Conservation (phyloP, 2,329 filamentous ascomycete genomes). For the Scedosporium dehoogii region DNA sequence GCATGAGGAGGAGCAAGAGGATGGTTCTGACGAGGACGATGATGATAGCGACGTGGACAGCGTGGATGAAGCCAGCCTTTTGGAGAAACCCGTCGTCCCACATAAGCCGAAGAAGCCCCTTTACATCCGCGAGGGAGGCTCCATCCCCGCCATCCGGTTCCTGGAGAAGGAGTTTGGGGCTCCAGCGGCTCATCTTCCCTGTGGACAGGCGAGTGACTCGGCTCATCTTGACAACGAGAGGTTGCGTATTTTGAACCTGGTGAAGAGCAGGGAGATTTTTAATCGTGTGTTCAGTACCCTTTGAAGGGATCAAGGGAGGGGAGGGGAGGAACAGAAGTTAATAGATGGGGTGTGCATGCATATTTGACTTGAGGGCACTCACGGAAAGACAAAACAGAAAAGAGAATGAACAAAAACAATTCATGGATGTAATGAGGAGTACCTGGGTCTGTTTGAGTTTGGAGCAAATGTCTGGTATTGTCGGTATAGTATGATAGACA, state of each 20-base stretch:
- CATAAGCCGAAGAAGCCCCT: slow-evolving; percentile 53
- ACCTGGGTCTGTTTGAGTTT: no score
- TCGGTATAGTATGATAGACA: no score
- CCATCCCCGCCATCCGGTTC: slow-evolving; percentile 89
- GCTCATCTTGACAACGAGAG: slow-evolving; percentile 94
- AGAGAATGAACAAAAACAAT: no score
- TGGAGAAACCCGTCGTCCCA: slow-evolving; percentile 10
- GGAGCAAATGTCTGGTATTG: no score
- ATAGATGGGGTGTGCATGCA: no score
- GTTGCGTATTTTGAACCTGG: slow-evolving; percentile 75
- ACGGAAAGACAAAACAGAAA: no score
- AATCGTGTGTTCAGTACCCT: slow-evolving; percentile 61
- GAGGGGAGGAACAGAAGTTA: no score
- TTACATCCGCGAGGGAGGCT: slow-evolving; percentile 92
- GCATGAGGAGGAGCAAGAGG: neutral
- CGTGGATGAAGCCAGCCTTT: neutral
- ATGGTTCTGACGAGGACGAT: neutral
- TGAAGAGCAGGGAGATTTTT: slow-evolving; percentile 89
- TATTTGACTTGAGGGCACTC: no score
- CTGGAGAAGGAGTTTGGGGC: slow-evolving; percentile 89
- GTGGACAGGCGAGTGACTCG: slow-evolving; percentile 86
- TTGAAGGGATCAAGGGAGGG: neutral
- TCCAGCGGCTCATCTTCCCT: slow-evolving; percentile 84
- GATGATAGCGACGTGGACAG: neutral
- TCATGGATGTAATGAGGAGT: no score